These are phyloP conservation scores for Exutisphaerella laricina DNA, from an alignment of 2,329 filamentous ascomycete species.

Conservation along the genomic window DNA sequence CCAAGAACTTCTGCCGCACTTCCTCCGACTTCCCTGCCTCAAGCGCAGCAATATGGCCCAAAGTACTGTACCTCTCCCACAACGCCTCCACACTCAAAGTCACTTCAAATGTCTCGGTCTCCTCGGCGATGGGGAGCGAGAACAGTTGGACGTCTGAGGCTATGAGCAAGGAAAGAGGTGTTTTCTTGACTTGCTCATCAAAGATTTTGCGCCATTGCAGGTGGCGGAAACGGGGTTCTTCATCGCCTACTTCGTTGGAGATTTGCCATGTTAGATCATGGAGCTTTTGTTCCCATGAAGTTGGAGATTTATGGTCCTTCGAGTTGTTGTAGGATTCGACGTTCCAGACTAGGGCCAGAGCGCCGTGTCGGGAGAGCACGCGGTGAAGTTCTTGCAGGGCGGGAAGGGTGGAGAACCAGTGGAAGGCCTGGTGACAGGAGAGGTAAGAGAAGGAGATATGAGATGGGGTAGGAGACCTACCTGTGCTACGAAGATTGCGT, in stretches of 20 bases:
- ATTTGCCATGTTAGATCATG: constrained; percentile 54
- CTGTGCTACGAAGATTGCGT: constrained; percentile 63
- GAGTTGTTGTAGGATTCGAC: constrained; percentile 54
- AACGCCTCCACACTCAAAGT: constrained; percentile 55
- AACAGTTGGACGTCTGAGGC: constrained; percentile 50
- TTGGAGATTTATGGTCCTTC: constrained; percentile 48
- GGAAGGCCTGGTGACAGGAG: constrained; percentile 33
- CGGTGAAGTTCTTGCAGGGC: constrained; percentile 62
- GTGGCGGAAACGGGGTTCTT: constrained; percentile 60
- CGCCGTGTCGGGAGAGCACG: constrained; percentile 55
- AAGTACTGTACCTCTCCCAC: constrained; percentile 59
- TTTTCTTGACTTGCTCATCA: constrained; percentile 51
- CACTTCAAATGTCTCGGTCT: constrained; percentile 52
- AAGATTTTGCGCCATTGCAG: constrained; percentile 60
- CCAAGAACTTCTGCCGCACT: constrained; percentile 49
- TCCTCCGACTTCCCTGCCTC: constrained; percentile 47
- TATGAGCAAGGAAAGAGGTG: constrained; percentile 41
- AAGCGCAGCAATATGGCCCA: constrained; percentile 62
- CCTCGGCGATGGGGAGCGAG: constrained; percentile 55
- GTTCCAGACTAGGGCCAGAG: constrained; percentile 65
- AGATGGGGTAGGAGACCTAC: constrained; percentile 41
- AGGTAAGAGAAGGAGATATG: constrained; percentile 1
- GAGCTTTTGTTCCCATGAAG: constrained; percentile 57
- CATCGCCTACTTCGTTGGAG: constrained; percentile 54
- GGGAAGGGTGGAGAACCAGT: constrained; percentile 61